Percentiles rank a stretch among this genome's conserved stretches.
Evolutionary conservation across 495 filamentous ascomycete species (phyloP).

Genomic region (Penicillium chermesinum): DNA sequence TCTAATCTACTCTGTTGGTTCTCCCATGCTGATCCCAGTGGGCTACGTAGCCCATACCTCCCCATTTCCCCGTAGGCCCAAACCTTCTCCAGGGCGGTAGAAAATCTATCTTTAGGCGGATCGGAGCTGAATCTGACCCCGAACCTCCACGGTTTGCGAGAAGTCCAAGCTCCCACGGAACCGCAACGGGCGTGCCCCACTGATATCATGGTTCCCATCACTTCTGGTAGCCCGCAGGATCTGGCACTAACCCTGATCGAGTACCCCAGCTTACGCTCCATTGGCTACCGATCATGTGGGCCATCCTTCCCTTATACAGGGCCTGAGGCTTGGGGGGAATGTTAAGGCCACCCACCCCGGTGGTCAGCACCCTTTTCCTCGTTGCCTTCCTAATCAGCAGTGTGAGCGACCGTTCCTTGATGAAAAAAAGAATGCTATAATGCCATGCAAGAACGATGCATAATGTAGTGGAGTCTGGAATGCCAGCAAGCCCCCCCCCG

Average conservation of each 20-base stretch:
- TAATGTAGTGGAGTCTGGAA: neutral
- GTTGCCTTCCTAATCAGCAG: no score
- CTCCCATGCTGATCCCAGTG: neutral
- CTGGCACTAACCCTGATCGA: neutral
- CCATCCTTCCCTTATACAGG: neutral
- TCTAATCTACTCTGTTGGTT: no score
- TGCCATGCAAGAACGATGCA: no score
- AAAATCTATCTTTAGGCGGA: neutral
- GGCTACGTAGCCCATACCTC: no score
- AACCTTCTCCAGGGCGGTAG: no score
- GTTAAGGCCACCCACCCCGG: neutral
- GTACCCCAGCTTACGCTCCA: neutral
- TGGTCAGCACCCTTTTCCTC: no score
- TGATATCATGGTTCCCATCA: neutral
- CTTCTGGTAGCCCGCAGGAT: neutral
- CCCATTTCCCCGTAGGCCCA: no score
- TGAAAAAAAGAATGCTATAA: neutral
- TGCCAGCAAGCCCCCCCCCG: constrained; percentile 6
- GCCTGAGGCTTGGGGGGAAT: neutral
- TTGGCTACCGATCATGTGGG: neutral
- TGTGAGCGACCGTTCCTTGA: no score
- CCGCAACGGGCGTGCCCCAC: constrained; percentile 23
- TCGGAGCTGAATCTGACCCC: neutral
- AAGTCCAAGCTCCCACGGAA: constrained; percentile 22
- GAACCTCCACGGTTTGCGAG: neutral